Conservation (phyloP, 2,329 filamentous ascomycete species). For the Epichloe uncinata region DNA sequence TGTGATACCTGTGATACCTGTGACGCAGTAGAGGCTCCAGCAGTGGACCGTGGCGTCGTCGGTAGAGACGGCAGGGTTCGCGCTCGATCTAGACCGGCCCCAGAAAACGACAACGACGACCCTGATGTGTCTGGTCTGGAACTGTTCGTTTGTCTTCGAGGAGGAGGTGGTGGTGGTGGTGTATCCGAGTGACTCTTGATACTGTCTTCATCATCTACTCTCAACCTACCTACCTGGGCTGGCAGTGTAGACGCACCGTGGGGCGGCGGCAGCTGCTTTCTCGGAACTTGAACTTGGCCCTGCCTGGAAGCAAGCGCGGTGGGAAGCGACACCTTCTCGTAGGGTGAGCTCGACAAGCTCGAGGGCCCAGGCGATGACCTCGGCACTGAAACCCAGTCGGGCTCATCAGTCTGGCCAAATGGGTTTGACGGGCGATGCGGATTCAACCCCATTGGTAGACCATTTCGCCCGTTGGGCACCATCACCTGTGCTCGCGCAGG, state of each 20-base stretch:
- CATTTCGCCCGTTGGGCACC: constrained; percentile 41
- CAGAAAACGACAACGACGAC: constrained; percentile 1
- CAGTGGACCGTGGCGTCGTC: constrained; percentile 15
- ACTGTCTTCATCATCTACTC: constrained; percentile 27
- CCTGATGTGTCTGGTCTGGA: constrained; percentile 6
- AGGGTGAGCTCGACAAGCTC: constrained; percentile 45
- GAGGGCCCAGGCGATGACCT: constrained; percentile 40
- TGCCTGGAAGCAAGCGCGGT: constrained; percentile 27
- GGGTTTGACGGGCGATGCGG: constrained; percentile 67
- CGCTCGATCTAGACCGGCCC: constrained; percentile 11
- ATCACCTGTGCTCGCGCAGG: constrained; percentile 61
- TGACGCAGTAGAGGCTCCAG: constrained; percentile 19
- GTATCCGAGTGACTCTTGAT: constrained; percentile 5
- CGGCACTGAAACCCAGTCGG: constrained; percentile 68
- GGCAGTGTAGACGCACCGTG: constrained; percentile 33
- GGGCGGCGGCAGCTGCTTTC: constrained; percentile 39
- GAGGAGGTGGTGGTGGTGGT: constrained; percentile 28
- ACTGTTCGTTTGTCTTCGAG: constrained; percentile 27
- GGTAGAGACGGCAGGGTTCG: constrained; percentile 16
- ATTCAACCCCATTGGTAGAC: constrained; percentile 52
- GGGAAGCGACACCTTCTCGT: constrained; percentile 43
- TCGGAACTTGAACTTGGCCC: constrained; percentile 24
- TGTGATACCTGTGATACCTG: constrained; percentile 22
- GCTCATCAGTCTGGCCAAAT: constrained; percentile 58
- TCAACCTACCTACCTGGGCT: constrained; percentile 31